These are phyloP conservation scores for Aspergillus kassunensis DNA, from an alignment of 495 filamentous ascomycete genomes.

Conservation along the genomic window DNA sequence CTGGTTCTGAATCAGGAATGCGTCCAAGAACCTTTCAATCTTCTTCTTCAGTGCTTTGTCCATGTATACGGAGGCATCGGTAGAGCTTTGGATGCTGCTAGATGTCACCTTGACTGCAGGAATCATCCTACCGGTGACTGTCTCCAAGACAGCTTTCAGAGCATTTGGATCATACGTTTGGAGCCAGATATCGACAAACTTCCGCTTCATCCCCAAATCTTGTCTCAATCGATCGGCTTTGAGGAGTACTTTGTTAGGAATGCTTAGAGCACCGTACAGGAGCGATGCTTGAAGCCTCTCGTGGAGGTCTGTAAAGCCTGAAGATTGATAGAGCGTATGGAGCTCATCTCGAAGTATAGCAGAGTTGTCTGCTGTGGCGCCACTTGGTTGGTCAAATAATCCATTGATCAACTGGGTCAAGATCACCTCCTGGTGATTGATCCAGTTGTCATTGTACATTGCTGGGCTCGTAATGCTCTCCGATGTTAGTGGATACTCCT, in stretches of 20 bases:
- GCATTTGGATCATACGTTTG: constrained; percentile 51
- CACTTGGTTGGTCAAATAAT: constrained; percentile 40
- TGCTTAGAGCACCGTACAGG: constrained; percentile 56
- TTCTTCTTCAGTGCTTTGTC: constrained; percentile 36
- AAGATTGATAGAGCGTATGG: constrained; percentile 53
- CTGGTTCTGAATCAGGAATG: constrained; percentile 57
- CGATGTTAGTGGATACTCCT: constrained; percentile 49
- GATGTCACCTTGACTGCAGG: constrained; percentile 12
- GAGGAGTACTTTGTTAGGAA: constrained; percentile 48
- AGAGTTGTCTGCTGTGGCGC: constrained; percentile 20
- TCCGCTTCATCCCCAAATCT: constrained; percentile 56
- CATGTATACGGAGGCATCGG: not conserved
- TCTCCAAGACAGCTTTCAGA: constrained; percentile 53
- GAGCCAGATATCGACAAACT: constrained; percentile 56
- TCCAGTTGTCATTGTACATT: constrained; percentile 65
- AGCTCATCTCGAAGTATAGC: constrained; percentile 40
- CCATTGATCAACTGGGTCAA: constrained; percentile 59
- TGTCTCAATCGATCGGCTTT: constrained; percentile 47
- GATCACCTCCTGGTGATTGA: constrained; percentile 57
- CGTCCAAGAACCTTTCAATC: constrained; percentile 51
- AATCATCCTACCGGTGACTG: constrained; percentile 56
- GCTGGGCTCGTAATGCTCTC: constrained; percentile 53
- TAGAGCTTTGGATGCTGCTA: not conserved
- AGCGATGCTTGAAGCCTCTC: constrained; percentile 60
- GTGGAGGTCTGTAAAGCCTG: constrained; percentile 49